These are phyloP conservation scores for Suillus ampliporus DNA, from an alignment of 768 basidiomycete species.

Conservation along the genomic window DNA sequence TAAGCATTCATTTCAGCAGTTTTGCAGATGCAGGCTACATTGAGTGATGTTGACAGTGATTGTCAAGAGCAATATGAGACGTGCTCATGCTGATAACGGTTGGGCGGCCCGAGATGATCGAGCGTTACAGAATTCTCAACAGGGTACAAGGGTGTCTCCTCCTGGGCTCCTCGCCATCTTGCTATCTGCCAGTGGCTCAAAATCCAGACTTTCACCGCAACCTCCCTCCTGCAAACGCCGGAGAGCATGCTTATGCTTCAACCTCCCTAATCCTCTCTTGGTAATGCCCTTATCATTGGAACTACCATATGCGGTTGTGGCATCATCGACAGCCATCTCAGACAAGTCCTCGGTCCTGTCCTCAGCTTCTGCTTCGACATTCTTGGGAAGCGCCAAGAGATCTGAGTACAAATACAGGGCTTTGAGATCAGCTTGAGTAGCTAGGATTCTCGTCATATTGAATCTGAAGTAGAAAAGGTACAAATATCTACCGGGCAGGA, in stretches of 20 bases:
- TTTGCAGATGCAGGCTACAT: too few species aligned
- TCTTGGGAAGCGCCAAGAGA: slow-evolving; percentile 65
- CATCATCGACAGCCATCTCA: slow-evolving; percentile 22
- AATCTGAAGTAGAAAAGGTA: slow-evolving; percentile 2
- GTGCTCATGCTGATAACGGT: too few species aligned
- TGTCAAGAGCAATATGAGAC: too few species aligned
- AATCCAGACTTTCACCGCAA: slow-evolving; percentile 9
- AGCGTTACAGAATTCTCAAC: too few species aligned
- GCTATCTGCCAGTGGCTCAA: slow-evolving; percentile 1
- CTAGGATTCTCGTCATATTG: slow-evolving; percentile 37
- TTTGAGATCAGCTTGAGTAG: slow-evolving; percentile 53
- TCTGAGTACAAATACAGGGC: slow-evolving; percentile 64
- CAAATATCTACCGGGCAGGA: slow-evolving; percentile 51
- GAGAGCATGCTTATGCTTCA: slow-evolving; percentile 58
- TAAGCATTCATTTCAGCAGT: too few species aligned
- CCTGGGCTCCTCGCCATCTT: slow-evolving; percentile 28
- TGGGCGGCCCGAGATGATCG: too few species aligned
- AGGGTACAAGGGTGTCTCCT: slow-evolving; percentile 6
- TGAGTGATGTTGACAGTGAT: too few species aligned
- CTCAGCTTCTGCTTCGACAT: slow-evolving; percentile 50
- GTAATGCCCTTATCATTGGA: slow-evolving; percentile 39
- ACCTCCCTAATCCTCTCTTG: slow-evolving; percentile 52
- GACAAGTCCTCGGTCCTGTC: slow-evolving; percentile 40
- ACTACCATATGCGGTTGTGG: slow-evolving; percentile 11
- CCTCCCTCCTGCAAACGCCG: slow-evolving; percentile 26